Evolutionary conservation across 345 rosid species (phyloP), one percentile per base, ranked within the genome.

Genomic region (Cardamine chenopodiifolia): DNA sequence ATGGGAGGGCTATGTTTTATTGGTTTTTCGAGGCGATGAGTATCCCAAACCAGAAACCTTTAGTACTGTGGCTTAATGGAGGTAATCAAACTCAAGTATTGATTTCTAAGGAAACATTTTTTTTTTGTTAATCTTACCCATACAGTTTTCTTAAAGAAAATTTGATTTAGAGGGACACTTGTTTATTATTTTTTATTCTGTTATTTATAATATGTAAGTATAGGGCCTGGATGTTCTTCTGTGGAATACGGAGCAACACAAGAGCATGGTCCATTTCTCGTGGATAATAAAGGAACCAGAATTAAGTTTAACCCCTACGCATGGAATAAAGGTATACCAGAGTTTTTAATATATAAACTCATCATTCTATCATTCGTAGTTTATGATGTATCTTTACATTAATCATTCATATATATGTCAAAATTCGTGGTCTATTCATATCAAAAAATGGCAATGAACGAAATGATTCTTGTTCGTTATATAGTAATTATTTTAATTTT

Each of bases 211-310:
- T 14, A 4, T 50, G 7, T 31, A 9, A 9, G 14, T 31, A 63
- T 85, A 93, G 97, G 98, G 54, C 97, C 98, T 71, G 97, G 97
- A 54, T 93, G 98, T 83, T 93, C 98, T 71, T 93, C 97, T 65
- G 89, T 93, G 80, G 97, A 95, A 72, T 89, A 93, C 67, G 98
- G 98, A 64, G 98, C 96, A 79, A 88, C 92, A 65, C 97, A 93
- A 84, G 98, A 93, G 85, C 89, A 86, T 83, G 98, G 98, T 61
- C 98, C 97, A 74, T 91, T 93, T 82, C 56, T 93, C 62, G 97
- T 91, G 79, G 93, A 87, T 80, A 65, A 78, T 55, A 80, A 81
- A 48, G 96, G 90, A 5, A 83, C 68, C 28, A 87, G 83, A 57
- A 62, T 91, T 75, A 83, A 78, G 67, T 83, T 74, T 64, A 93